Percentiles rank a stretch among this genome's conserved stretches.
Conservation (phyloP, 1,139 yeast genomes). For the Geotrichum reessii region DNA sequence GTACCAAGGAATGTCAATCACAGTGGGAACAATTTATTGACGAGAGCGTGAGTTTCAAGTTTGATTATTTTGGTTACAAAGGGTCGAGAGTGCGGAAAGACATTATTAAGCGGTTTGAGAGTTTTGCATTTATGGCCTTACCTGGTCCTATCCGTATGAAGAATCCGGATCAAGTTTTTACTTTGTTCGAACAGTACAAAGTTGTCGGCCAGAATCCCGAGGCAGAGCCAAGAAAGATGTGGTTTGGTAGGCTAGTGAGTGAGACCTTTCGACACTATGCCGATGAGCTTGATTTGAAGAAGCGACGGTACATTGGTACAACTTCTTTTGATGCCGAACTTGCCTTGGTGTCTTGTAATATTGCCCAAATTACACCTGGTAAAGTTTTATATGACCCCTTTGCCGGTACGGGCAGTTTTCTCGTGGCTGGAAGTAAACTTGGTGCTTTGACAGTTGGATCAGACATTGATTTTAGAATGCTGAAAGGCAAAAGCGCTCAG, state of each 20-base stretch:
- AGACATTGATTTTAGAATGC: slow-evolving; percentile 82
- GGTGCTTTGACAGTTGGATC: slow-evolving; percentile 83
- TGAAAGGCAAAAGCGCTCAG: slow-evolving; percentile 60
- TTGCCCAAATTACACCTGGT: slow-evolving; percentile 66
- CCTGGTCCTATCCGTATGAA: slow-evolving; percentile 77
- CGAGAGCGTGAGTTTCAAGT: slow-evolving; percentile 49
- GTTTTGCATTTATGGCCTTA: slow-evolving; percentile 63
- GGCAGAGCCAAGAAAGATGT: slow-evolving; percentile 50
- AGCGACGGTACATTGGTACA: slow-evolving; percentile 86
- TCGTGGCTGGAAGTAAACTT: slow-evolving; percentile 80
- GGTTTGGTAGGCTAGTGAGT: slow-evolving; percentile 72
- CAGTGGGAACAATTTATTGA: slow-evolving; percentile 21
- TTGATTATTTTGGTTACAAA: slow-evolving; percentile 71
- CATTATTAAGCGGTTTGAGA: slow-evolving; percentile 61
- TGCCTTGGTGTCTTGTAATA: slow-evolving; percentile 76
- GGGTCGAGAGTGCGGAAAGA: slow-evolving; percentile 55
- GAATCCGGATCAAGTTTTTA: slow-evolving; percentile 64
- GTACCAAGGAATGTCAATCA: slow-evolving; percentile 38
- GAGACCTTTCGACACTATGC: slow-evolving; percentile 62
- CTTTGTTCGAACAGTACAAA: slow-evolving; percentile 67
- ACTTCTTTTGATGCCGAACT: slow-evolving; percentile 84
- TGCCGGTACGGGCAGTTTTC: slow-evolving; percentile 93
- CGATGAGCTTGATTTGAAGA: slow-evolving; percentile 75
- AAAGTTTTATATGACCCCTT: slow-evolving; percentile 86
- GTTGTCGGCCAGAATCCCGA: slow-evolving; percentile 49